Evolutionary conservation across 106 monocot species (phyloP).

Genomic region (Gastrodia elata): DNA sequence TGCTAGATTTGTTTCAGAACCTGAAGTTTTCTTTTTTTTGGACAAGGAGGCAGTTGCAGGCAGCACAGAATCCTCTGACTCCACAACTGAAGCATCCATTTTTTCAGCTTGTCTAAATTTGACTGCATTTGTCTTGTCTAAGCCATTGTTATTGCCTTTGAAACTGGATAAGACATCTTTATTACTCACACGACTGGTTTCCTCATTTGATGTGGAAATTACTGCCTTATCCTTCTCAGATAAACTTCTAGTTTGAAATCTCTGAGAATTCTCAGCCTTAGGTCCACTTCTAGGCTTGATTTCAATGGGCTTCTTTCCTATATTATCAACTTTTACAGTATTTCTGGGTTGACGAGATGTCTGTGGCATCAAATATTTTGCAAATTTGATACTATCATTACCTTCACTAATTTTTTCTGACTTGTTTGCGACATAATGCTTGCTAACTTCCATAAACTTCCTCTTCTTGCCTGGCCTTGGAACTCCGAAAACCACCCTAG

Average conservation of each 20-base stretch:
- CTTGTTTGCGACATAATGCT: slow-evolving; percentile 68
- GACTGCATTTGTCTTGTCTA: slow-evolving; percentile 17
- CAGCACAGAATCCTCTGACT: slow-evolving; percentile 21
- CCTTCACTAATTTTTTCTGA: slow-evolving; percentile 32
- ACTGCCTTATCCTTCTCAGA: slow-evolving; percentile 31
- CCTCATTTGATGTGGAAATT: slow-evolving; percentile 14
- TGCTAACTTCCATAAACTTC: slow-evolving; percentile 98
- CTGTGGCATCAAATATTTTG: slow-evolving; percentile 65
- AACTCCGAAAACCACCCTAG: slow-evolving; percentile 80
- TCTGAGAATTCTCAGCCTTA: slow-evolving; percentile 40
- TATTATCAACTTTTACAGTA: slow-evolving; percentile 37
- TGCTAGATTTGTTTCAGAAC: slow-evolving; percentile 8
- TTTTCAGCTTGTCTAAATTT: slow-evolving; percentile 16
- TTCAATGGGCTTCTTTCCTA: slow-evolving; percentile 30
- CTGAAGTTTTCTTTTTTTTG: slow-evolving; percentile 26
- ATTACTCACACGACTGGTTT: slow-evolving; percentile 14
- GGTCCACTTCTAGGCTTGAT: slow-evolving; percentile 22
- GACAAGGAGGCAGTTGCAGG: slow-evolving; percentile 8
- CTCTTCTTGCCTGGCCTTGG: slow-evolving; percentile 93
- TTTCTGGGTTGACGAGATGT: slow-evolving; percentile 31
- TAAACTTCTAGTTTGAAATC: slow-evolving; percentile 16
- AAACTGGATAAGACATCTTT: slow-evolving; percentile 13
- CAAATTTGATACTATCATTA: slow-evolving; percentile 34
- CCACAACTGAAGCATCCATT: slow-evolving; percentile 7
- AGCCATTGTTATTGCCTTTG: slow-evolving; percentile 17